These are phyloP conservation scores for Rhizopogon salebrosus DNA, from an alignment of 768 basidiomycete genomes.

Conservation along the genomic window DNA sequence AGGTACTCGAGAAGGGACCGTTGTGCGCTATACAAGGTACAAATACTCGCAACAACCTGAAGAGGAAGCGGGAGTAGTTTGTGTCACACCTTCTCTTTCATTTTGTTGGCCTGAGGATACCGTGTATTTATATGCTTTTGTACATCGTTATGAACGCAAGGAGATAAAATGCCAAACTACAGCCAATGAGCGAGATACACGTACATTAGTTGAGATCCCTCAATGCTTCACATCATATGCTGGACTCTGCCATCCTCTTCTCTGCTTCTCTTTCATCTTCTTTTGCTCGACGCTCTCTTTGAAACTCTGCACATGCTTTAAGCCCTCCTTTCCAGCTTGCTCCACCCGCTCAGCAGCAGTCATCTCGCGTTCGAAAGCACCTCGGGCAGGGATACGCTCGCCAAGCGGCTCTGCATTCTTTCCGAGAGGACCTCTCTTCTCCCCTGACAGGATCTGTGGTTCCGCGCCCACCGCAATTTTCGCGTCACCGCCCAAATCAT, in stretches of 20 bases:
- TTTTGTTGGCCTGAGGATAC: no score
- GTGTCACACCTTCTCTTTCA: not conserved
- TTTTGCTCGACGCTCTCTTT: conserved; percentile 39
- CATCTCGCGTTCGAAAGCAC: not conserved
- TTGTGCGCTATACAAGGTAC: conserved; percentile 38
- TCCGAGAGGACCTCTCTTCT: conserved; percentile 64
- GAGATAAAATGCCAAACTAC: not conserved
- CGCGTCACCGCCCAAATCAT: conserved; percentile 31
- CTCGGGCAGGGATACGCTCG: conserved; percentile 5
- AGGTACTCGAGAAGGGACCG: conserved; percentile 54
- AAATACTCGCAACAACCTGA: conserved; percentile 33
- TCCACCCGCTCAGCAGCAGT: conserved; percentile 29
- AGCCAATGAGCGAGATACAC: not conserved
- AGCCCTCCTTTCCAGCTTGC: conserved; percentile 29
- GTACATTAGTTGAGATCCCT: not conserved
- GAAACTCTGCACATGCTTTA: conserved; percentile 36
- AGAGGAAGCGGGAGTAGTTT: conserved; percentile 43
- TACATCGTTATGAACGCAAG: not conserved
- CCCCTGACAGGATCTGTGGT: conserved; percentile 65
- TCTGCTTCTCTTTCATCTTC: conserved; percentile 30
- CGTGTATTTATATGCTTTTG: not conserved
- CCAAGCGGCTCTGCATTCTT: conserved; percentile 37
- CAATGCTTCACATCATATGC: conserved; percentile 35
- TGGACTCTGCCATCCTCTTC: conserved; percentile 42
- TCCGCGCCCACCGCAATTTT: conserved; percentile 65